Evolutionary conservation across 371 early-diverging fungal genomes (phyloP).

Genomic region (Lichtheimia ornata): DNA sequence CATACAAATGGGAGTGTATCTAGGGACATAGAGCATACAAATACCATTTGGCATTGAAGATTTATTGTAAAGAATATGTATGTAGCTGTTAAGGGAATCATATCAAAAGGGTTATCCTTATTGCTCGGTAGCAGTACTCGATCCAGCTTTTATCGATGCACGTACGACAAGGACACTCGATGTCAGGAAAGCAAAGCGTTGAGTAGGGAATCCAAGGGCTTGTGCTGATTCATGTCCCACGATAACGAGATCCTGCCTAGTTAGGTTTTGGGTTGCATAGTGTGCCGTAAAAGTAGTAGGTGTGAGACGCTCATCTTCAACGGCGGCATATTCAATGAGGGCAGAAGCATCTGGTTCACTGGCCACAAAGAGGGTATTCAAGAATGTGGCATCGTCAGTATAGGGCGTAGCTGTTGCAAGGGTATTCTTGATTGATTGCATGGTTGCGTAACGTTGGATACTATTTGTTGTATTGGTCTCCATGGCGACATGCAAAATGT

Average conservation of each 20-base stretch:
- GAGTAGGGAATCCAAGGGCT: background rate
- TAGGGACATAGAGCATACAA: no score
- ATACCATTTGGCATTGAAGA: no score
- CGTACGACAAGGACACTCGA: constrained; percentile 19
- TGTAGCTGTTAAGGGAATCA: no score
- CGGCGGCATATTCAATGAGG: constrained; percentile 1
- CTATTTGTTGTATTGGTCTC: background rate
- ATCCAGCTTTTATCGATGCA: constrained; percentile 5
- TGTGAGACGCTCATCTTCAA: constrained; percentile 5
- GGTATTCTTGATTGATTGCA: constrained; percentile 8
- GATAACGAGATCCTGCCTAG: constrained; percentile 17
- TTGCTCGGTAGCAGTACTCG: background rate
- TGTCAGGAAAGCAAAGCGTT: constrained; percentile 11
- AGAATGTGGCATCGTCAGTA: constrained; percentile 8
- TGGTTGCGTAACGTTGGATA: constrained; percentile 7
- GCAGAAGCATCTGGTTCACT: constrained; percentile 1
- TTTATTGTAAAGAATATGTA: no score
- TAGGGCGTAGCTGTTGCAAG: background rate
- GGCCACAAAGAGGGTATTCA: constrained; percentile 12
- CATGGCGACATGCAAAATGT: background rate
- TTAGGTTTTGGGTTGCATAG: constrained; percentile 3
- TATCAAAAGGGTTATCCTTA: no score
- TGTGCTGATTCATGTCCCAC: constrained; percentile 15
- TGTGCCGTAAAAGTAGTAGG: constrained; percentile 24
- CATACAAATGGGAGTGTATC: no score